A percentile compares a stretch with the other conserved stretches of the same genome.
Evolutionary conservation across 139 green algal genomes (phyloP).

Genomic region (Medakamo hakoo): DNA sequence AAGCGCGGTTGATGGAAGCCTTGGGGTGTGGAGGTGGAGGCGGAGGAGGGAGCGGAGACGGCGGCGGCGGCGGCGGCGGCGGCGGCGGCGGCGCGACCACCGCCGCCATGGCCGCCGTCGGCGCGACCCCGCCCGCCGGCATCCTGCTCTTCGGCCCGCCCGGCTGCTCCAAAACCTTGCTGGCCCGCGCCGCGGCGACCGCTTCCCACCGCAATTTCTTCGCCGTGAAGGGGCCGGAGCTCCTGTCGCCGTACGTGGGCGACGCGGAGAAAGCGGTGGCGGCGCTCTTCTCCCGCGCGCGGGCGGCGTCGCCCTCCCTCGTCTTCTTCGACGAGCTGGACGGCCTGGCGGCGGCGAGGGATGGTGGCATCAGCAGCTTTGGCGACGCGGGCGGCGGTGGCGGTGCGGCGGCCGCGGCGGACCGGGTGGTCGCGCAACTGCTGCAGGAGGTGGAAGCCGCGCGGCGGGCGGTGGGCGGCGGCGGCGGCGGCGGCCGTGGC

Average conservation of each 20-base stretch:
- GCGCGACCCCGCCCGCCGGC: neutral
- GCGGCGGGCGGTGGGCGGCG: neutral
- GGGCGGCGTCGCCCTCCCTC: slow-evolving; percentile 70
- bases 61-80: slow-evolving; percentile 8
- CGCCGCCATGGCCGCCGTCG: neutral
- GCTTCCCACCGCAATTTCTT: slow-evolving; percentile 75
- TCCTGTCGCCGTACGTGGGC: slow-evolving; percentile 99
- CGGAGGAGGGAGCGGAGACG: too few relatives aligned
- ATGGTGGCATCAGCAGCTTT: slow-evolving; percentile 13
- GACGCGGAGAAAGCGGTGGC: slow-evolving; percentile 91
- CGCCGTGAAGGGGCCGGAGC: slow-evolving; percentile 88
- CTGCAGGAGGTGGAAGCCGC: slow-evolving; percentile 76
- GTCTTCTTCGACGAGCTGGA: slow-evolving; percentile 98
- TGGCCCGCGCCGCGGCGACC: slow-evolving; percentile 42
- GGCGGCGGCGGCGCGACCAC: slow-evolving; percentile 1
- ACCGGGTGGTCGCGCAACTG: slow-evolving; percentile 86
- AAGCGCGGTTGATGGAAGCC: slow-evolving; percentile 15
- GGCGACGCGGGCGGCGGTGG: slow-evolving; percentile 64
- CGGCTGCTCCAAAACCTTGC: slow-evolving; percentile 67
- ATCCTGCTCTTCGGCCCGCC: slow-evolving; percentile 68
- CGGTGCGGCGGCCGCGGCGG: slow-evolving; percentile 58
- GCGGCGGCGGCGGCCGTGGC: slow-evolving; percentile 2
- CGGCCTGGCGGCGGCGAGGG: slow-evolving; percentile 72
- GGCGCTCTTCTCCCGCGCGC: slow-evolving; percentile 71
- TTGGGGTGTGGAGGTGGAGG: too few relatives aligned